Base-by-base conservation (phyloP, 2,329 filamentous ascomycete species). In the Cladosporium halotolerans region DNA sequence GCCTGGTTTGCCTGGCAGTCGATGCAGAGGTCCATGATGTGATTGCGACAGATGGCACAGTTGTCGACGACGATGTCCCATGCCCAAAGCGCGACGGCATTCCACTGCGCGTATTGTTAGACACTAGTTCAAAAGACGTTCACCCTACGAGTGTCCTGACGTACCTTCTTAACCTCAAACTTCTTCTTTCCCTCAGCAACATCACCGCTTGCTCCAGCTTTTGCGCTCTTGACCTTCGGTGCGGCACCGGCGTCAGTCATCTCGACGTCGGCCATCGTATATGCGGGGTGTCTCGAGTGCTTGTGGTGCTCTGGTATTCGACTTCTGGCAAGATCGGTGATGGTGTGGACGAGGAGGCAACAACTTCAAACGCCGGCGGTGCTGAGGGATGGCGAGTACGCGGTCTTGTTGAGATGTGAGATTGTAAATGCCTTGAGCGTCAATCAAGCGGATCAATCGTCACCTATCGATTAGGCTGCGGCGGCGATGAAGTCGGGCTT, bases 51-150 rank as follows among this genome's bases (percentile, higher is more conserved):
- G 69, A 99, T 99, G 65, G 93, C 93, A 70, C 93, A 99, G 80
- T 99, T 99, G 75, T 99, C 93, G 57, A 99, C 93, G 32, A 97
- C 91, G 55, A 99, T 99, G 70, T 99, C 93, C 93, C 93, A 99
- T 0, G 93, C 93, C 93, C 93, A 99, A 2, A 99, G 80, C 39
- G 93, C 91, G 48, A 99, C 93, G 0, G 93, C 93, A 66, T 97
- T 97, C 93, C 93, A 99, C 92, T 96, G 66, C 28, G 19, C 8
- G 7, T 8, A 39, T 31, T 45, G 52, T 60, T 48, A 58, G 49
- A 14, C 14, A 41, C 9, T 38, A 8, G n/a, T 38, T 9, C 9
- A 18, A 53, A 11, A 18, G 38, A 10, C 14, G 31, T 34, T 51
- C 18, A 44, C 28, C 28, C 11, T 10, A 11, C 4, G 3, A 19